Base-by-base conservation (phyloP, 2,329 filamentous ascomycete species). In the Fusarium pseudonygamai region DNA sequence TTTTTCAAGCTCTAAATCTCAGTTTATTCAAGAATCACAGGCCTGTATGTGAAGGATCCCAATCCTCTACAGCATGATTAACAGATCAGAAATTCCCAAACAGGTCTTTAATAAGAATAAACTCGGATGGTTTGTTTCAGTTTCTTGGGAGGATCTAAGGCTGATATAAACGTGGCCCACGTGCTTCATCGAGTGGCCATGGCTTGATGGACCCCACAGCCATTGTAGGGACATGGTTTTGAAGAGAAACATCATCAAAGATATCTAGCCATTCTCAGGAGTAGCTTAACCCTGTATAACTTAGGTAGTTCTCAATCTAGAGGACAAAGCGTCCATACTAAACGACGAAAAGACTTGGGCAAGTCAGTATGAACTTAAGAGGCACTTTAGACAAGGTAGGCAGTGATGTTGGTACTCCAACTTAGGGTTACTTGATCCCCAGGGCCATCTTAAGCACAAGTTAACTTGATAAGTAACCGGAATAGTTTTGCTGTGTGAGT, bases 161-260 rank as follows among this genome's bases (percentile, higher is more conserved):
- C 26, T 59, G 34, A 32, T 30, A 45, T 39, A 7, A 59, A 22
- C 24, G 26, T 34, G 26, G 4, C 52, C 60, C 60, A 62, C 60
- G 60, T 62, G 52, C 52, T 20, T 28, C 14, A 45, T 59, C n/a
- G 52, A 59, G 40, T 62, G 60, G 60, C 6, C 37, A 30, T 39
- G 40, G 11, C 32, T 32, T 13, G 10, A 37, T 22, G 9, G 18
- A 56, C 13, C 32, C 52, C 52, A 28, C 34, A 22, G 15, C 12
- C 26, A 10, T 30, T 12, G 16, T 46, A 45, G 22, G 32, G 49
- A 10, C 34, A 18, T 57, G 30, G 22, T 20, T 7, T 9, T 26
- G 13, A 26, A 36, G 30, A 34, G 30, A 9, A 12, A 36, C 3
- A 24, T 36, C 16, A 36, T 15, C 9, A 10, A 26, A 20, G 11